Base-by-base conservation (phyloP, 495 filamentous ascomycete species). In the Ramalina intermedia region DNA sequence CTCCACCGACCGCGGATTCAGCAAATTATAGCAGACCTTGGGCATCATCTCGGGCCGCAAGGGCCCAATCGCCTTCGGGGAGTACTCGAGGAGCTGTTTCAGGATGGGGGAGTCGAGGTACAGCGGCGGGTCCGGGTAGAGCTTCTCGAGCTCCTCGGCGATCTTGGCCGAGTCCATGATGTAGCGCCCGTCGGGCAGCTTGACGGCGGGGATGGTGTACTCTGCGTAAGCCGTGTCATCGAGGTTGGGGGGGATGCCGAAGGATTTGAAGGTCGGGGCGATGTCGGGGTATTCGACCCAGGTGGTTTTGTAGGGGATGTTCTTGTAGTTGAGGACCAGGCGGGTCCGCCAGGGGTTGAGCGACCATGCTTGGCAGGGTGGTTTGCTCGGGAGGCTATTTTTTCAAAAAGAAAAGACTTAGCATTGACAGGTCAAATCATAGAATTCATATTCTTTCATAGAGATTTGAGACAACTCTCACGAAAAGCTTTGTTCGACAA, bases 211-310 rank as follows among this genome's bases (percentile, higher is more conserved):
- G 54, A 71, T 66, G 5, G 75, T 75, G 64, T 79, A 81, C 24
- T 60, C 36, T 16, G 41, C 21, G 11, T 50, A 43, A 14, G 40
- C 20, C 13, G 50, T 47, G 21, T 51, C 59, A 0, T 59, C 58
- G 43, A 62, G 47, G 54, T 71, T 77, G 41, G 68, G 61, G 33
- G 61, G 47, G 35, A 69, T 41, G 33, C 61, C 62, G 46, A 59
- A 18, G 18, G 66, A 63, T 47, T 69, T 61, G 40, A 78, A 58
- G 21, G 47, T 66, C 1, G 71, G 62, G 7, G 58, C 66, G 50
- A 84, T 65, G 41, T 81, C 72, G 4, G 78, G 79, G 57, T 82
- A 82, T 55, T 82, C 75, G 48, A 76, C 59, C 77, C 76, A 83
- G 70, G 78, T 66, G 4, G 80, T 84, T 49, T 67, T 65, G 63